Base-by-base conservation (phyloP, 192 early-diverging fungal species). In the Backusella tuberculispora region DNA sequence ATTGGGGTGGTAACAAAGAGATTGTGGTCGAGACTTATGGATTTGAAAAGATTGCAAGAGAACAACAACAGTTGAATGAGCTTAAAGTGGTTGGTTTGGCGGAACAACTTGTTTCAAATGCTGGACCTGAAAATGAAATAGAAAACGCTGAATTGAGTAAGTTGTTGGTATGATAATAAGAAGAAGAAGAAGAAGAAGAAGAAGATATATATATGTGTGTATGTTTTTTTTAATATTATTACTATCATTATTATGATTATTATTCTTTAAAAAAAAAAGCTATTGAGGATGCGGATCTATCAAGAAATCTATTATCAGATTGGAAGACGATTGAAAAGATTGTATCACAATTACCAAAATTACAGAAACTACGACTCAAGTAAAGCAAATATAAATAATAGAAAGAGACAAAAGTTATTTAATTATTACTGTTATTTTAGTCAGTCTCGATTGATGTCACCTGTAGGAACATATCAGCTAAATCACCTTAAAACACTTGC, bases 251-350 rank as follows among this genome's bases (percentile, higher is more conserved):
- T n/a, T n/a, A n/a, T n/a, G n/a, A 9, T 19, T 48, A 63, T 56
- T 66, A 24, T 34, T 17, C 6, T 50, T 0, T 50, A 40, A 38
- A 47, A 63, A n/a, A 40, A 38, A 43, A 63, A 87, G 84, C 73
- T 17, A 87, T 89, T n/a, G 69, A 80, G 7, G 86, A 88, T 60
- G 43, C 88, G 44, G 86, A 90, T 79, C 72, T 90, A 9, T 87
- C 88, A 14, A 73, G 79, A n/a, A 88, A 88, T 29, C 43, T 90
- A 21, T 64, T 90, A 13, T 63, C 76, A 5, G 74, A 83, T 34
- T 90, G 85, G 85, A 44, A 85, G 19, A 81, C 79, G 1, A 71
- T 90, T 56, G 83, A 83, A 10, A 45, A 78, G 10, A 88, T 90
- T 44, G 74, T 76, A 63, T 66, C 68, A 1, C 87, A 85, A 56